A percentile compares a stretch with the other conserved stretches of the same genome.
Evolutionary conservation across 495 filamentous ascomycete genomes (phyloP).

Genomic region (Podospora appendiculata): DNA sequence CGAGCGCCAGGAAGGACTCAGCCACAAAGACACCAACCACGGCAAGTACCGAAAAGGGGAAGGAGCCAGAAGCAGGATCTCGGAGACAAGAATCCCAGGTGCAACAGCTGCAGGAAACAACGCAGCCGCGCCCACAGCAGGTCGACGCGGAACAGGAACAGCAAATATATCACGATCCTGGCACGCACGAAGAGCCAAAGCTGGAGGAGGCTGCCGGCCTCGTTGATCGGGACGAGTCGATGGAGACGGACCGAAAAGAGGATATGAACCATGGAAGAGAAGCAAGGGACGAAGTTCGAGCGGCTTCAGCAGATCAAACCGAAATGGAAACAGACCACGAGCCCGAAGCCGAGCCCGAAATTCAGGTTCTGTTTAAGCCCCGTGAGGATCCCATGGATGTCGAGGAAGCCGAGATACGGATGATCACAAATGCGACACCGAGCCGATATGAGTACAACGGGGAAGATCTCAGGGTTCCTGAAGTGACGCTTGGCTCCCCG

Average conservation of each 20-base stretch:
- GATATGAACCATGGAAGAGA: background rate
- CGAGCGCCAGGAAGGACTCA: constrained; percentile 22
- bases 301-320: background rate
- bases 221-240: background rate
- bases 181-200: constrained; percentile 1
- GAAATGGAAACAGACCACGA: background rate
- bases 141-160: constrained; percentile 2
- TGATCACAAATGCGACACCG: background rate
- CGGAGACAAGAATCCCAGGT: constrained; percentile 7
- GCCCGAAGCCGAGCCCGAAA: constrained; percentile 8
- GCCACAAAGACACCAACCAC: constrained; percentile 20
- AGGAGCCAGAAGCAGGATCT: constrained; percentile 14
- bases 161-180: background rate
- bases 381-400: constrained; percentile 12
- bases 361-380: constrained; percentile 7
- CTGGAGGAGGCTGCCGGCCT: background rate
- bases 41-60: constrained; percentile 20
- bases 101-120: constrained; percentile 1
- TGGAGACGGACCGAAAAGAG: background rate
- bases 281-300: background rate
- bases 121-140: constrained; percentile 3
- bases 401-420: constrained; percentile 1
- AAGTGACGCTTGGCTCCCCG: constrained; percentile 25
- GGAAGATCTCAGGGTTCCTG: constrained; percentile 7
- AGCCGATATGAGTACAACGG: constrained; percentile 1